phyloP scores from a whole-genome alignment of 306 rosid species.

The Lotus japonicus region DNA sequence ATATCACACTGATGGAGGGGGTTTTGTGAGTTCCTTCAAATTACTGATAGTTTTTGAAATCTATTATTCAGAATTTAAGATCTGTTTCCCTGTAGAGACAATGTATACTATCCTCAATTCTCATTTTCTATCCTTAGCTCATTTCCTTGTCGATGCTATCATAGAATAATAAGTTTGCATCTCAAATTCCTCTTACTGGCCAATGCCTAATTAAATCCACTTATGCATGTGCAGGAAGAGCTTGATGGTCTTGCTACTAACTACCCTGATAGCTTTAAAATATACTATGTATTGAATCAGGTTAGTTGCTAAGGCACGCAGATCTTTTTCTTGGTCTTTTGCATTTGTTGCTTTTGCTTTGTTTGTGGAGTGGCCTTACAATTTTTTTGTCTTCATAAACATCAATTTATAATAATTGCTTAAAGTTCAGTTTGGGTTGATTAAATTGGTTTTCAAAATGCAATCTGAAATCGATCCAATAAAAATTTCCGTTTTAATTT shows the following conservation, averaged over 20 bases:
- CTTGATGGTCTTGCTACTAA: constrained; percentile 64
- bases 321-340: background rate
- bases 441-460: too few species aligned
- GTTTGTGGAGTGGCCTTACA: background rate
- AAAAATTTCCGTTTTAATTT: too few species aligned
- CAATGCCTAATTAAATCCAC: constrained; percentile 1
- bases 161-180: background rate
- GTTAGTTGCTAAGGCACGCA: constrained; percentile 32
- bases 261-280: constrained; percentile 62
- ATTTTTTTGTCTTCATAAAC: background rate
- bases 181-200: background rate
- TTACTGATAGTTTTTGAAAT: background rate
- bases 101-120: background rate
- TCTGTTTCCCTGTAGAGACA: background rate
- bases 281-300: constrained; percentile 83
- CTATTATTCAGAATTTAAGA: background rate
- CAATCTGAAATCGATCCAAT: too few species aligned
- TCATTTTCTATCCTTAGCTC: background rate
- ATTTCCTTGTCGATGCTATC: background rate
- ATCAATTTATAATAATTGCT: background rate
- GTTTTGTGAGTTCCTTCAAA: background rate
- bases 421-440: too few species aligned
- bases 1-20: background rate
- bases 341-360: background rate
- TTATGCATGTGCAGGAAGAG: constrained; percentile 59